Evolutionary conservation across 805 yeast species (phyloP).

Genomic region (Lipomyces sp.): DNA sequence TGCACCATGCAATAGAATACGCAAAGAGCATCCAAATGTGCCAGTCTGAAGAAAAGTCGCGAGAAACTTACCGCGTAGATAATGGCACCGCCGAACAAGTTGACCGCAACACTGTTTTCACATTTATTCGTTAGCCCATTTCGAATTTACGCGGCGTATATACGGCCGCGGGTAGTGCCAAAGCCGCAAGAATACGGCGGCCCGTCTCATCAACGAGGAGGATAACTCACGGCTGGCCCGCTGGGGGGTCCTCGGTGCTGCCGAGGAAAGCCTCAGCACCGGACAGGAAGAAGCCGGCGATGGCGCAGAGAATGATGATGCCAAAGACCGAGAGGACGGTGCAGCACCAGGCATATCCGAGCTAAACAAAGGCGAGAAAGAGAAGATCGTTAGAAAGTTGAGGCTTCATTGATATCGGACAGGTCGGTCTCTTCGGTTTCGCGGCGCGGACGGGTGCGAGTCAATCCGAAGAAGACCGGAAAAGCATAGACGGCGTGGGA

Average conservation of each 20-base stretch:
- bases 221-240: constrained; percentile 68
- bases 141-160: not conserved
- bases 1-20: no score
- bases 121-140: not conserved
- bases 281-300: constrained; percentile 74
- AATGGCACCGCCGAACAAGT: constrained; percentile 83
- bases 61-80: constrained; percentile 53
- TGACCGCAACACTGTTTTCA: constrained; percentile 65
- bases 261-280: constrained; percentile 93
- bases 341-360: constrained; percentile 77
- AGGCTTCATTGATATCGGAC: no score
- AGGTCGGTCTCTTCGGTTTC: no score
- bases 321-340: constrained; percentile 91
- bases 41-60: not conserved
- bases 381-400: not conserved
- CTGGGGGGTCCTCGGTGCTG: constrained; percentile 82
- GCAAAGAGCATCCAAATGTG: not conserved
- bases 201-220: not conserved
- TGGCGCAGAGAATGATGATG: constrained; percentile 75
- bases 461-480: no score
- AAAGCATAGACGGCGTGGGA: no score
- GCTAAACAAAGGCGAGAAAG: constrained; percentile 11
- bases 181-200: not conserved
- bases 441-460: no score
- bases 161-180: not conserved